phyloP scores from a whole-genome alignment of 2,329 filamentous ascomycete genomes.

The Colletotrichum cuscutae region DNA sequence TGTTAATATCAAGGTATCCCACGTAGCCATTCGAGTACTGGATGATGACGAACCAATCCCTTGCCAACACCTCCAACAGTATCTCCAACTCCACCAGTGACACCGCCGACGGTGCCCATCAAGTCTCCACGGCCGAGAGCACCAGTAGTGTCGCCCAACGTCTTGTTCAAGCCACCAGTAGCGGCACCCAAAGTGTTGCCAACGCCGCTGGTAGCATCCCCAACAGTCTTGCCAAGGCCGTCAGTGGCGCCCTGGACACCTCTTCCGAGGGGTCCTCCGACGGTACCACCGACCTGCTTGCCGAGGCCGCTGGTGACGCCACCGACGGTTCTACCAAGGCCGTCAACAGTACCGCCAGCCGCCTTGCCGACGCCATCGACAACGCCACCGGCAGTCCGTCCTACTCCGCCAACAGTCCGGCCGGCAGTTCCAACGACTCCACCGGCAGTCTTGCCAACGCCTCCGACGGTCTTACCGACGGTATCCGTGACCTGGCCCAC shows the following conservation, averaged over 20 bases:
- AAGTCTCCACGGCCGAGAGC: constrained; percentile 25
- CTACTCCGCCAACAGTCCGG: constrained; percentile 3
- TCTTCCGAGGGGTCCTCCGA: constrained; percentile 17
- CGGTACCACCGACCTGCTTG: constrained; percentile 11
- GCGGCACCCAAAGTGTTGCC: constrained; percentile 26
- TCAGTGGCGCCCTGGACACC: constrained; percentile 9
- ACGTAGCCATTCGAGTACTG: not conserved
- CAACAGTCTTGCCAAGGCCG: constrained; percentile 17
- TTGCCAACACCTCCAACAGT: constrained; percentile 32
- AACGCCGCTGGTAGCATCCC: constrained; percentile 19
- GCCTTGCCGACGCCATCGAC: constrained; percentile 14
- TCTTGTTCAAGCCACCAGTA: constrained; percentile 21
- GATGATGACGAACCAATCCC: constrained; percentile 15
- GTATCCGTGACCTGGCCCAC: constrained; percentile 18
- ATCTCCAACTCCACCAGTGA: constrained; percentile 18
- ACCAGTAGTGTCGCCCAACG: constrained; percentile 18
- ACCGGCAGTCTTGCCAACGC: constrained; percentile 8
- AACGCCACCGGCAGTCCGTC: not conserved
- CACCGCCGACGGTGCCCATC: constrained; percentile 24
- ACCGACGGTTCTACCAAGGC: constrained; percentile 7
- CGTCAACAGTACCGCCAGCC: constrained; percentile 8
- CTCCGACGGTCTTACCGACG: constrained; percentile 20
- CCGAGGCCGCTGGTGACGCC: constrained; percentile 17
- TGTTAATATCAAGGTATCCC: not conserved
- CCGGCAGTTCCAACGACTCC: constrained; percentile 16